Evolutionary conservation across 352 stramenopile species (phyloP).

Genomic region (Phytophthora citrophthora): DNA sequence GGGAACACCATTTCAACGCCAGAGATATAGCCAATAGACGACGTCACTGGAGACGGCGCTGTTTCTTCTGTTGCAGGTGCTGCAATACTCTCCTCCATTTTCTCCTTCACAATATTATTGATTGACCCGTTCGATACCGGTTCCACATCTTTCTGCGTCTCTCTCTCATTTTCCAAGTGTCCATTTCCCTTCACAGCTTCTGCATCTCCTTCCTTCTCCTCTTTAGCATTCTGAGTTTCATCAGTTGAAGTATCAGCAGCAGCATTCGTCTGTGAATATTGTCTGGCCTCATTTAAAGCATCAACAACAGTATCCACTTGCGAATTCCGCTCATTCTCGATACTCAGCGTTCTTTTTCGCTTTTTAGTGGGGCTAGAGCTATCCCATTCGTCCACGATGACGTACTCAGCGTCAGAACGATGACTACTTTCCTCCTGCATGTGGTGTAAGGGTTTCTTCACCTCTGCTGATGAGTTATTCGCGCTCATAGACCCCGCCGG

Average conservation of each 20-base stretch:
- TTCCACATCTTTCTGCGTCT: slow-evolving; percentile 1
- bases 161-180: slow-evolving; percentile 13
- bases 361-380: slow-evolving; percentile 13
- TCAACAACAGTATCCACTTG: background rate
- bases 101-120: slow-evolving; percentile 5
- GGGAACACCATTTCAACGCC: slow-evolving; percentile 36
- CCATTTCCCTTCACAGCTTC: slow-evolving; percentile 9
- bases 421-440: background rate
- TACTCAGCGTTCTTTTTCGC: slow-evolving; percentile 11
- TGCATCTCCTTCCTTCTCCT: slow-evolving; percentile 10
- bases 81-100: background rate
- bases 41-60: slow-evolving; percentile 3
- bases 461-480: slow-evolving; percentile 3
- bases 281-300: background rate
- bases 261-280: background rate
- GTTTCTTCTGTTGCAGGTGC: background rate
- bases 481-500: background rate
- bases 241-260: background rate
- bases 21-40: slow-evolving; percentile 20
- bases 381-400: slow-evolving; percentile 11
- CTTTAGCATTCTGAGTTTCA: background rate
- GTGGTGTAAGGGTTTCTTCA: background rate
- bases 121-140: background rate
- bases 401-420: slow-evolving; percentile 10
- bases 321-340: background rate